Evolutionary conservation across 2,329 filamentous ascomycete genomes (phyloP).

Genomic region (Paramyrothecium sp.): DNA sequence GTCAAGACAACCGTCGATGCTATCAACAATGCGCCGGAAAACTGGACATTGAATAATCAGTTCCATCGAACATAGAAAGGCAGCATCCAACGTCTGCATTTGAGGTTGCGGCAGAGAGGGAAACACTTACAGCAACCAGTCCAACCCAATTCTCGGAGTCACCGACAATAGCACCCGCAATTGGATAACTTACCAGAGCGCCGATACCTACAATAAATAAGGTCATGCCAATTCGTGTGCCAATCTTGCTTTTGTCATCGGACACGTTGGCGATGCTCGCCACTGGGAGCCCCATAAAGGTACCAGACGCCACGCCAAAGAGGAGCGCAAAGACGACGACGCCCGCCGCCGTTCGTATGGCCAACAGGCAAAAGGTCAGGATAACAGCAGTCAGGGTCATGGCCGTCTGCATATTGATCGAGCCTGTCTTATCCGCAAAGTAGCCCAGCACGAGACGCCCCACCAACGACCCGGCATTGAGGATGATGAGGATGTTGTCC

Average conservation of each 20-base stretch:
- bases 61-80: neutral
- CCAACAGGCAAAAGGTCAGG: slow-evolving; percentile 38
- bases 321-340: slow-evolving; percentile 39
- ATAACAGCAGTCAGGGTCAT: slow-evolving; percentile 30
- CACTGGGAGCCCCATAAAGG: slow-evolving; percentile 41
- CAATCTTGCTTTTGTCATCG: slow-evolving; percentile 31
- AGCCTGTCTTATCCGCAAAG: slow-evolving; percentile 40
- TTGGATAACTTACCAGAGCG: slow-evolving; percentile 46
- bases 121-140: neutral
- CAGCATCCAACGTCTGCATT: neutral
- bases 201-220: slow-evolving; percentile 33
- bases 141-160: neutral
- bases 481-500: slow-evolving; percentile 39
- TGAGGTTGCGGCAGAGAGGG: neutral
- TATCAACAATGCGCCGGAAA: neutral
- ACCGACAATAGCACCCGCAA: slow-evolving; percentile 31
- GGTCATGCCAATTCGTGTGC: slow-evolving; percentile 35
- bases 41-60: neutral
- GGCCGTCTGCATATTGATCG: slow-evolving; percentile 34
- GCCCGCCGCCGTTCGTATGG: slow-evolving; percentile 30
- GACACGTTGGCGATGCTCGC: slow-evolving; percentile 35
- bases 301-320: slow-evolving; percentile 45
- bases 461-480: slow-evolving; percentile 44
- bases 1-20: neutral
- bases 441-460: slow-evolving; percentile 44